Percentiles rank a stretch among this genome's conserved stretches.
phyloP scores from a whole-genome alignment of 495 filamentous ascomycete species.

The Lophiotrema nucula region DNA sequence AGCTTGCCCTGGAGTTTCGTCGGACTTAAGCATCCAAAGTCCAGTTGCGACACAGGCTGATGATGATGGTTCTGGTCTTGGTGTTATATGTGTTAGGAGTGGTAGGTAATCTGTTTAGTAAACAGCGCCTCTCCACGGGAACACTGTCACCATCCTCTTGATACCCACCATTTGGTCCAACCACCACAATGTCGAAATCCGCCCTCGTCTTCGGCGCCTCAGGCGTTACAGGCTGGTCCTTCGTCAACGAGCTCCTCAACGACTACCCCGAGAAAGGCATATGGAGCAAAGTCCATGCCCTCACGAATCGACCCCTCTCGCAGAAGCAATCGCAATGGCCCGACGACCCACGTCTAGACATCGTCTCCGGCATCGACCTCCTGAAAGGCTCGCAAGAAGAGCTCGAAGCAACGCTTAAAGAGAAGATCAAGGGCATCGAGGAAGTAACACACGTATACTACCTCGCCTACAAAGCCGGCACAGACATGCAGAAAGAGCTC shows the following conservation, averaged over 20 bases:
- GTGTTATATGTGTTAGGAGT: no score
- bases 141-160: no score
- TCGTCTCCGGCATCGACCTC: slow-evolving; percentile 43
- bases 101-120: no score
- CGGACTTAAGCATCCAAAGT: background rate
- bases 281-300: slow-evolving; percentile 39
- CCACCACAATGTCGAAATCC: slow-evolving; percentile 15
- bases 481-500: slow-evolving; percentile 38
- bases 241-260: slow-evolving; percentile 40
- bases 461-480: slow-evolving; percentile 39
- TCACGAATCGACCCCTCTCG: slow-evolving; percentile 42
- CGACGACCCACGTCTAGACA: slow-evolving; percentile 37
- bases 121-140: no score
- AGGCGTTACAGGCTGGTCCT: slow-evolving; percentile 39
- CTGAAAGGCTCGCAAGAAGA: slow-evolving; percentile 38
- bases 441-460: slow-evolving; percentile 45
- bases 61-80: no score
- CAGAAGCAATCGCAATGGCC: slow-evolving; percentile 40
- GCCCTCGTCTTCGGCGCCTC: slow-evolving; percentile 40
- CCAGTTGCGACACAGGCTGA: no score
- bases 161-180: no score
- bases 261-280: slow-evolving; percentile 38
- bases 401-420: slow-evolving; percentile 31
- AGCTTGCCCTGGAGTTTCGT: background rate
- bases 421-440: slow-evolving; percentile 35